phyloP scores from a whole-genome alignment of 2,329 filamentous ascomycete species.

The Aspergillus unguis region DNA sequence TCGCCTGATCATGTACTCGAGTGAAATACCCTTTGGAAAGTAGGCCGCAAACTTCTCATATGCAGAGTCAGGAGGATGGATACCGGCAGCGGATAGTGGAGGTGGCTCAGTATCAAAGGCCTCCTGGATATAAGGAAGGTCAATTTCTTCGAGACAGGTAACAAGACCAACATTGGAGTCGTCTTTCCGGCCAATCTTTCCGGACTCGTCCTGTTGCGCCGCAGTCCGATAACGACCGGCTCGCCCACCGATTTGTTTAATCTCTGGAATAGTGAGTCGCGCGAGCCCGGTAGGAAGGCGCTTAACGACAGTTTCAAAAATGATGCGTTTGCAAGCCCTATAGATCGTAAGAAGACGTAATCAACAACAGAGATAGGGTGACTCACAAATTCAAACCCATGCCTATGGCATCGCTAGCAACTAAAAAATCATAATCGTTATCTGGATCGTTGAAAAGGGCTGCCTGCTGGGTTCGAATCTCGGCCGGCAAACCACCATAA shows the following conservation, averaged over 20 bases:
- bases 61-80: slow-evolving; percentile 68
- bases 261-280: slow-evolving; percentile 66
- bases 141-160: slow-evolving; percentile 69
- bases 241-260: slow-evolving; percentile 93
- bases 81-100: slow-evolving; percentile 66
- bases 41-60: slow-evolving; percentile 75
- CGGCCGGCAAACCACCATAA: slow-evolving; percentile 86
- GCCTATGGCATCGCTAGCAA: slow-evolving; percentile 92
- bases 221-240: slow-evolving; percentile 83
- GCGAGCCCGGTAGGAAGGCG: slow-evolving; percentile 60
- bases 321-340: slow-evolving; percentile 75
- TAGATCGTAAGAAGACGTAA: slow-evolving; percentile 13
- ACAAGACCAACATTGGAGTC: slow-evolving; percentile 63
- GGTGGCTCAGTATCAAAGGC: slow-evolving; percentile 64
- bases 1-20: slow-evolving; percentile 76
- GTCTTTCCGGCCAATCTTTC: slow-evolving; percentile 19
- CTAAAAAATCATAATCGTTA: slow-evolving; percentile 92
- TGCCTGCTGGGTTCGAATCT: slow-evolving; percentile 88
- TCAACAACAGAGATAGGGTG: not conserved
- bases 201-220: slow-evolving; percentile 46
- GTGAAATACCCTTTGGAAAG: slow-evolving; percentile 75
- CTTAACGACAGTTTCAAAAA: slow-evolving; percentile 78
- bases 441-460: slow-evolving; percentile 90
- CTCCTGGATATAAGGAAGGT: slow-evolving; percentile 60
- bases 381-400: slow-evolving; percentile 90